Base-by-base conservation (phyloP, 345 rosid genomes). In the Rhodomyrtus tomentosa region DNA sequence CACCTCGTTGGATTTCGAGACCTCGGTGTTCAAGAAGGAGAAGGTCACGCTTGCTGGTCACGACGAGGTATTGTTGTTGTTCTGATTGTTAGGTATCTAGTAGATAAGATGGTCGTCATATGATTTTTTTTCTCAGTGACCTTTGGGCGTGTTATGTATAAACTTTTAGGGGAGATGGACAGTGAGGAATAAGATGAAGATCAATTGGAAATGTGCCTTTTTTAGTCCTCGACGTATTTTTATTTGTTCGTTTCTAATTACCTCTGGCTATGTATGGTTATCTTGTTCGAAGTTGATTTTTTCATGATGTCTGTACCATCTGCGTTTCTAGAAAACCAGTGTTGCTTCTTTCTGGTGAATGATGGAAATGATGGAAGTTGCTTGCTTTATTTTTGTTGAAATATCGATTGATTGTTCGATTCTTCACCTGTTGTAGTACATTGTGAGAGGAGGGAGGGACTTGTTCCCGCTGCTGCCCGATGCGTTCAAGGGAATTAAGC, bases 381-480 rank as follows among this genome's bases (percentile, higher is more conserved):
- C 29, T 18, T 52, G 25, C 22, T 27, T 83, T 59, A 51, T 13
- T 16, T 32, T 62, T 18, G 42, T 68, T 25, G 25, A 68, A 20
- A 68, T 16, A 9, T 38, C 25, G 25, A 3, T 68, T 68, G 24
- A 68, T 9, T 18, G 79, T 68, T 36, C 79, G 8, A 1, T 20
- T 68, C 25, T 68, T 68, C 45, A 68, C 79, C 6, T 68, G 45
- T 58, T 86, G 86, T 73, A 96, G 99, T 95, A 90, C 88, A 95
- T 95, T 88, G 99, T 96, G 90, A 96, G 94, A 93, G 99, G 99
- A 86, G 98, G 99, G 49, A 93, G 99, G 81, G 93, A 96, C 86
- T 90, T 96, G 90, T 96, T 96, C 92, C 90, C 92, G 50, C 88
- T 93, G 92, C 89, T 95, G 83, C 96, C 95, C 0, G 96, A 93